Evolutionary conservation across 1,139 yeast genomes (phyloP), one percentile per base, ranked within the genome.

Genomic region (Geotrichum aggregatum): DNA sequence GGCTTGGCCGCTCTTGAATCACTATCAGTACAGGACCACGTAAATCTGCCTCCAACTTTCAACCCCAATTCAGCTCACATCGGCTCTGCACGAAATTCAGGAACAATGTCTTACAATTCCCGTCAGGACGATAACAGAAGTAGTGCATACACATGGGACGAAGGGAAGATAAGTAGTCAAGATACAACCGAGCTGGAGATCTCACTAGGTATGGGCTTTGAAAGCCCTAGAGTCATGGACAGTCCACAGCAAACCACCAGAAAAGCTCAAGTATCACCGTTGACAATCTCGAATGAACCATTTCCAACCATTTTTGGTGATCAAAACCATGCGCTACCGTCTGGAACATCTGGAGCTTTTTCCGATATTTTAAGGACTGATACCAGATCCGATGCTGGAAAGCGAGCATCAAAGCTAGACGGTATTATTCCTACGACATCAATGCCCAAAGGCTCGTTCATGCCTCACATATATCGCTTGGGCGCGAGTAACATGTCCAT

Each of bases 271-370:
- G 8, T 21, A 16, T 4, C 28, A 13, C 33, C 44, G 6, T 22
- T 22, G 19, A 22, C 44, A 40, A 40, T 22, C 8, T n/a, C 31
- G 11, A 8, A 40, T 22, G 44, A 40, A 40, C 11, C 16, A 3
- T 40, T 5, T n/a, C 44, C 44, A 13, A 40, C 31, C 8, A 22
- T 40, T 24, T 40, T 22, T 40, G 33, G 33, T 3, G 33, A 22
- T 2, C 19, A 3, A 1, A 40, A 40, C 24, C 16, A 22, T 14
- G 6, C 21, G 5, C 31, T 40, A 8, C 44, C 44, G n/a, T n/a
- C 8, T 6, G 44, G 44, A 4, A 22, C 44, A 3, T 40, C 44
- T 40, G 44, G 44, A 2, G 44, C 44, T 11, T 40, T 40, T 40
- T 28, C 33, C 2, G 18, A 34, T 13, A 6, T 10, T 24, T 8